Base-by-base conservation (phyloP, 2,329 filamentous ascomycete species). In the Botryotinia convoluta region DNA sequence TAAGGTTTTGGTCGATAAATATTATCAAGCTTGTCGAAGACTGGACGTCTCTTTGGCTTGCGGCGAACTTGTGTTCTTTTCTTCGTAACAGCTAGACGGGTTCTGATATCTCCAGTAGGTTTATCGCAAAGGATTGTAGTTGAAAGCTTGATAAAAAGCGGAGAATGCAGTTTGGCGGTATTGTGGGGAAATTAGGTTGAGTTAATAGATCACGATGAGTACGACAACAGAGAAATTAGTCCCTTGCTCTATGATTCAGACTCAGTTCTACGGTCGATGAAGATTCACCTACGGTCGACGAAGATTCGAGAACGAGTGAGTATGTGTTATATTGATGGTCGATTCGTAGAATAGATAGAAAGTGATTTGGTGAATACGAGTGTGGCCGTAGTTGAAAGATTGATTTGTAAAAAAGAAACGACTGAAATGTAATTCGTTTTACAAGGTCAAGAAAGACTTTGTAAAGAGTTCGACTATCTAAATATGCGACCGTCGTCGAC, bases 151-250 rank as follows among this genome's bases (percentile, higher is more conserved):
- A 91, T 85, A 82, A 92, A 91, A 79, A 92, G 87, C 84, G 89
- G 89, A 77, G 90, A 92, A 90, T 92, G 90, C 90, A 90, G 86
- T 81, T 90, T 91, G 87, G 81, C 88, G 88, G 83, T 83, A 78
- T 81, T 80, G 77, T 57, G 42, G 68, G 61, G 68, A 67, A 71
- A 60, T 32, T 72, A 57, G 37, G 32, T 51, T 65, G 29, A 48
- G 65, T 70, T 59, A 32, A 63, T 60, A 39, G 37, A 74, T 75
- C 74, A 74, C 73, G 63, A 42, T 29, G 12, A 72, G 45, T 48
- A 75, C 75, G 77, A 77, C 73, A 68, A 70, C 73, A 44, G 51
- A 26, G 37, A 35, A 20, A 20, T 61, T 61, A 39, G 57, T 54
- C 42, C 16, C 54, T 69, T 42, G 54, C 45, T 44, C 8, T n/a